phyloP scores from a whole-genome alignment of 306 rosid species.

The Carpinus fangiana region DNA sequence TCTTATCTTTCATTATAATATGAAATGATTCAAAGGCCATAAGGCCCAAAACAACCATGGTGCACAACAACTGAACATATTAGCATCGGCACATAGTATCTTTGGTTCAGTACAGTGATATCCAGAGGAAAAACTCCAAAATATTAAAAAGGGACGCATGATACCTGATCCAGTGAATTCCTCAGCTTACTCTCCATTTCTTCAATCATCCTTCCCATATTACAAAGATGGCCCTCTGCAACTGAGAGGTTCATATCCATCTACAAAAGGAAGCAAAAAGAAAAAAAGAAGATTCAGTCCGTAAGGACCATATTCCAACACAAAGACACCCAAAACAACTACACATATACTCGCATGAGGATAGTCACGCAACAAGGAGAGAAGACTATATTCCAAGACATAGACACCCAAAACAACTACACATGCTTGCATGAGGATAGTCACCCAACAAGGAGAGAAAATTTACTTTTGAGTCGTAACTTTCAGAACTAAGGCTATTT shows the following conservation, averaged over 20 bases:
- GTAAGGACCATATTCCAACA: background rate
- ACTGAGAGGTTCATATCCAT: constrained; percentile 83
- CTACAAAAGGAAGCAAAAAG: constrained; percentile 36
- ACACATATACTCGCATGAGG: background rate
- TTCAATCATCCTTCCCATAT: constrained; percentile 98
- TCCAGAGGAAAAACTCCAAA: background rate
- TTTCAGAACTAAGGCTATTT: background rate
- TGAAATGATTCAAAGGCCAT: constrained; percentile 5
- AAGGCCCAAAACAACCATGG: background rate
- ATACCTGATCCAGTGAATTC: constrained; percentile 94
- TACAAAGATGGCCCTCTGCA: constrained; percentile 90
- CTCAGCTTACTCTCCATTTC: constrained; percentile 99
- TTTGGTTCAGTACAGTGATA: background rate
- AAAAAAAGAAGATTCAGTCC: background rate
- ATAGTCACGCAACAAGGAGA: background rate
- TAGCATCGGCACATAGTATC: background rate
- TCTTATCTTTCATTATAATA: background rate
- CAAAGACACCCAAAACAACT: background rate
- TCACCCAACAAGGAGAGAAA: background rate
- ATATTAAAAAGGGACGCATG: background rate
- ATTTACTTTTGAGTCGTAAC: background rate
- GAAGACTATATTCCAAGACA: background rate
- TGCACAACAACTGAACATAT: background rate
- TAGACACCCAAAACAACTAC: background rate
- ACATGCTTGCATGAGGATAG: background rate